Percentiles rank a stretch among this genome's conserved stretches.
These are phyloP conservation scores for Akanthomyces lecanii DNA, from an alignment of 2,329 filamentous ascomycete species.

Conservation along the genomic window DNA sequence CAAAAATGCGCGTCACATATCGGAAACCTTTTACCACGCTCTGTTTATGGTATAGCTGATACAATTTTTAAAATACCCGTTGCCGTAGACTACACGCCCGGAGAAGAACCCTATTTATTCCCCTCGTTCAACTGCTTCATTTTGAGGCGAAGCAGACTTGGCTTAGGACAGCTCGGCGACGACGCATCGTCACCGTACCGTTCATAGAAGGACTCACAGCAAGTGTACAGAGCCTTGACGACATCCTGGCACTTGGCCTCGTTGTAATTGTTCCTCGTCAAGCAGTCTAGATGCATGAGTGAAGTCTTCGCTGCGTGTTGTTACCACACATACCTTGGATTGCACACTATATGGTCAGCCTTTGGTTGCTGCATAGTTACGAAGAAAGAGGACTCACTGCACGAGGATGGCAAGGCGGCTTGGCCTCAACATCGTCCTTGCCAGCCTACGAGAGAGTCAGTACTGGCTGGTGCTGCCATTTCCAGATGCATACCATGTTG, in stretches of 20 bases:
- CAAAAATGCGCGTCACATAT: slow-evolving; percentile 44
- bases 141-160: slow-evolving; percentile 73
- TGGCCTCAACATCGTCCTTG: slow-evolving; percentile 66
- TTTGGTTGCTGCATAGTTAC: background rate
- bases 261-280: slow-evolving; percentile 78
- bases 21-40: background rate
- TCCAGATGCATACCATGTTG: background rate
- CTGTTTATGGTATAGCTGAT: background rate
- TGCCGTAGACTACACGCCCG: background rate
- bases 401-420: slow-evolving; percentile 79
- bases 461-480: background rate
- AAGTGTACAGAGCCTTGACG: slow-evolving; percentile 86
- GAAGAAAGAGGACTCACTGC: slow-evolving; percentile 55
- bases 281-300: slow-evolving; percentile 60
- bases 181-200: slow-evolving; percentile 70
- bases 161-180: slow-evolving; percentile 81
- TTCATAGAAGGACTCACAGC: slow-evolving; percentile 85
- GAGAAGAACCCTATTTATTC: slow-evolving; percentile 17
- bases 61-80: too few relatives aligned
- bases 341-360: slow-evolving; percentile 60
- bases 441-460: slow-evolving; percentile 29
- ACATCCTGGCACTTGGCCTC: slow-evolving; percentile 76
- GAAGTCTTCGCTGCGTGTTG: background rate
- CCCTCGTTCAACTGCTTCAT: slow-evolving; percentile 66
- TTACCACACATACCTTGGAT: slow-evolving; percentile 65